Conservation (phyloP, 768 basidiomycete genomes). For the Omphalotus guepiniiformis region DNA sequence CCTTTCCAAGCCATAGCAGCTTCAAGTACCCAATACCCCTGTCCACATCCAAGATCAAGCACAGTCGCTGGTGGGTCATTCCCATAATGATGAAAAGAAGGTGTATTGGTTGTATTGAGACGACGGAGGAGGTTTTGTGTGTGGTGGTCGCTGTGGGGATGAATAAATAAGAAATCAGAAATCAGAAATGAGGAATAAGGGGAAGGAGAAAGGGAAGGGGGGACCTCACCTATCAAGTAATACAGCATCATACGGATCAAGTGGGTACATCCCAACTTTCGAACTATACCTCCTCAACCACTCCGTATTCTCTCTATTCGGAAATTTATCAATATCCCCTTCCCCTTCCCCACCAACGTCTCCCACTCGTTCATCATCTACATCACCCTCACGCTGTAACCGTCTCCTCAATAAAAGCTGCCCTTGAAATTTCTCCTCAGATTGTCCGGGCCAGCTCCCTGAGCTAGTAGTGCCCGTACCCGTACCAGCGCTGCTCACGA, state of each 20-base stretch:
- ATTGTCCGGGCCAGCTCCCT: background rate
- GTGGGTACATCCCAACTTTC: constrained; percentile 18
- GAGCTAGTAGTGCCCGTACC: background rate
- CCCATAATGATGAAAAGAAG: constrained; percentile 22
- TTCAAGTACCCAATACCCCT: constrained; percentile 46
- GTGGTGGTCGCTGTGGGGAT: constrained; percentile 36
- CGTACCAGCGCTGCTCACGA: too few relatives aligned
- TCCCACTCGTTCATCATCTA: background rate
- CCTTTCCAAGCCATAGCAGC: constrained; percentile 45
- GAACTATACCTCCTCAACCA: background rate
- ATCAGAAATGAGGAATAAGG: background rate
- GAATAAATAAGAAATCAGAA: background rate
- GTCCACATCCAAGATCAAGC: constrained; percentile 54
- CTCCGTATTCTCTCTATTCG: background rate
- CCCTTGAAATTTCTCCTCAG: background rate
- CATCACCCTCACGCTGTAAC: background rate
- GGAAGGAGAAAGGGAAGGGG: too few relatives aligned
- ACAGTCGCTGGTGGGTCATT: constrained; percentile 32
- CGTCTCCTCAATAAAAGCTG: background rate
- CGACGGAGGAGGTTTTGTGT: constrained; percentile 34
- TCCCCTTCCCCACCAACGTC: background rate
- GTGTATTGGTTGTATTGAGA: constrained; percentile 27
- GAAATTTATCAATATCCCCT: background rate
- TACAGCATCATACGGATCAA: constrained; percentile 19
- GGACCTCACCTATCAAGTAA: constrained; percentile 16